Evolutionary conservation across 352 stramenopile species (phyloP).

Genomic region (Globisporangium camurandrum): DNA sequence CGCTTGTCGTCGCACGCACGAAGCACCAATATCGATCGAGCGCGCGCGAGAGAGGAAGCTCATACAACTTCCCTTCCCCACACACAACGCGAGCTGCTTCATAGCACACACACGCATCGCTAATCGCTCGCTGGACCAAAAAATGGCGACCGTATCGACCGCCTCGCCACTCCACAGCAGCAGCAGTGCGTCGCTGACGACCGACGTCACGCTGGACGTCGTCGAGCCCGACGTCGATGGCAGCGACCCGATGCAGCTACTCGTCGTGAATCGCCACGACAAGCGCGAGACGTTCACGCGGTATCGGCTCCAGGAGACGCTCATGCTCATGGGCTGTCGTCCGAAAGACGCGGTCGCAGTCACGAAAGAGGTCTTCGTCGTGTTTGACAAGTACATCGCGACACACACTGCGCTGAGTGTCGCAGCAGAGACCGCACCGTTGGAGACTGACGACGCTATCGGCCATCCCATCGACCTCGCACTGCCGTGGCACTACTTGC

Average conservation of each 20-base stretch:
- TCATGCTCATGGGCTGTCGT: slow-evolving; percentile 84
- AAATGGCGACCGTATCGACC: background rate
- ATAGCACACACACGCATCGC: background rate
- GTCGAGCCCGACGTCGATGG: slow-evolving; percentile 44
- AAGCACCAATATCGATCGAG: no score
- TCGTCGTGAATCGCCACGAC: slow-evolving; percentile 47
- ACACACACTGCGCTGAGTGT: slow-evolving; percentile 8
- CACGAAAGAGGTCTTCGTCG: slow-evolving; percentile 54
- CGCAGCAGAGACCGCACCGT: background rate
- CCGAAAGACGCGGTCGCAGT: slow-evolving; percentile 66
- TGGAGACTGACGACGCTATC: no score
- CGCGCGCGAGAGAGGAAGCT: no score
- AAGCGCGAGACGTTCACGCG: slow-evolving; percentile 64
- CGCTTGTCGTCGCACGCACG: no score
- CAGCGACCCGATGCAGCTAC: slow-evolving; percentile 75
- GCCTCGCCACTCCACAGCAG: background rate
- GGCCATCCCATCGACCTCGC: no score
- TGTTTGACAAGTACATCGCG: slow-evolving; percentile 50
- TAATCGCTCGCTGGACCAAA: background rate
- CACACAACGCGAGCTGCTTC: background rate
- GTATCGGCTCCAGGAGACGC: slow-evolving; percentile 79
- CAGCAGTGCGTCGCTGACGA: slow-evolving; percentile 8
- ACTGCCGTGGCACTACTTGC: slow-evolving; percentile 65
- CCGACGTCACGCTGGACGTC: slow-evolving; percentile 21
- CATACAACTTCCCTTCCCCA: background rate